phyloP scores from a whole-genome alignment of 1,284 basidiomycete species.

The Fomitopsis pinicola region DNA sequence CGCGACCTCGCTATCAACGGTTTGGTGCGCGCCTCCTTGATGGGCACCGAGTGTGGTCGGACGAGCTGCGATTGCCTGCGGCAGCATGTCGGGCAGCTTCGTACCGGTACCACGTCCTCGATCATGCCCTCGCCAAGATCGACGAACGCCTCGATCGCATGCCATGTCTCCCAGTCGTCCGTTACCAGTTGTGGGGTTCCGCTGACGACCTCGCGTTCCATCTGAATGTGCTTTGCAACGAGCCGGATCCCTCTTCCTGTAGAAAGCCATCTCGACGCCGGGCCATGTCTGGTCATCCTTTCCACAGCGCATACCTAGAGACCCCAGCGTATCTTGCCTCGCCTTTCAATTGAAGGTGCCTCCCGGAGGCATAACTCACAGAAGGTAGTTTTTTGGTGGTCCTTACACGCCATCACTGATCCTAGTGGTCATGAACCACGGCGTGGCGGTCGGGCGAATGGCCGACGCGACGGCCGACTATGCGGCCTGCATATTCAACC shows the following conservation, averaged over 20 bases:
- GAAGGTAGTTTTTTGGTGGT: slow-evolving; percentile 54
- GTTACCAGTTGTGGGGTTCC: slow-evolving; percentile 35
- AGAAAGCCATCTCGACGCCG: slow-evolving; percentile 58
- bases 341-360: slow-evolving; percentile 38
- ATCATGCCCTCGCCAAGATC: slow-evolving; percentile 70
- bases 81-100: slow-evolving; percentile 58
- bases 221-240: slow-evolving; percentile 38
- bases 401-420: slow-evolving; percentile 49
- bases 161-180: slow-evolving; percentile 64
- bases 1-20: slow-evolving; percentile 65
- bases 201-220: slow-evolving; percentile 57
- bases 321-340: slow-evolving; percentile 33
- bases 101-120: slow-evolving; percentile 62
- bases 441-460: too few relatives aligned
- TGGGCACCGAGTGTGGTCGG: slow-evolving; percentile 67
- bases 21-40: slow-evolving; percentile 73
- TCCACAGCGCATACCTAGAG: slow-evolving; percentile 47
- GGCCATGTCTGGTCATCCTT: slow-evolving; percentile 66
- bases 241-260: slow-evolving; percentile 54
- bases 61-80: slow-evolving; percentile 66
- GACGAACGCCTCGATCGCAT: slow-evolving; percentile 58
- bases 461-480: too few relatives aligned
- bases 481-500: too few relatives aligned
- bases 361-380: slow-evolving; percentile 71
- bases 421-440: too few relatives aligned